A percentile compares a stretch with the other conserved stretches of the same genome.
Evolutionary conservation across 345 rosid species (phyloP).

Genomic region (Rhodamnia rubescens): DNA sequence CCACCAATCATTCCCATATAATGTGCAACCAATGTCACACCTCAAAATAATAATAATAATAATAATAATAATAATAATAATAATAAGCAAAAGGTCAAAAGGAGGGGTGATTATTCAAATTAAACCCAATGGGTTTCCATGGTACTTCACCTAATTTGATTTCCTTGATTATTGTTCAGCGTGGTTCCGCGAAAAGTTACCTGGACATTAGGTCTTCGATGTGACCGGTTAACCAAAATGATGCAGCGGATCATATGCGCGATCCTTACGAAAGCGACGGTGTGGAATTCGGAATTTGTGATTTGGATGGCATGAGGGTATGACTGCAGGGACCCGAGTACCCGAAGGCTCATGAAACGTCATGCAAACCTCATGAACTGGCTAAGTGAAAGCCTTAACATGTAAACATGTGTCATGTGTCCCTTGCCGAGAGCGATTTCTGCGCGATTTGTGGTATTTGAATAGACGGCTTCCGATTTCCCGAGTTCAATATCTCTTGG

Average conservation of each 20-base stretch:
- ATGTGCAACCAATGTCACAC: neutral
- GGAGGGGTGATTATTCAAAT: neutral
- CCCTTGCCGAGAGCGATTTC: too few species aligned
- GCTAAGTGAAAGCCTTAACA: neutral
- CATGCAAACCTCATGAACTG: neutral
- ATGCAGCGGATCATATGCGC: neutral
- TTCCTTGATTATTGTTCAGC: neutral
- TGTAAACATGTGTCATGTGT: neutral
- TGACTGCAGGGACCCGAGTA: neutral
- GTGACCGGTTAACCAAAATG: neutral
- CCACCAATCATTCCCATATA: neutral
- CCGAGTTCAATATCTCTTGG: neutral
- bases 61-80: too few species aligned
- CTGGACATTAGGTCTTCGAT: neutral
- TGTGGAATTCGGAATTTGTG: neutral
- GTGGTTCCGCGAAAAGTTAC: neutral
- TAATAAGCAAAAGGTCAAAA: neutral
- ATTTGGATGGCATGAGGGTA: neutral
- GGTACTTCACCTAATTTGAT: neutral
- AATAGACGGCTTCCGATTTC: neutral
- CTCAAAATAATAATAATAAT: neutral
- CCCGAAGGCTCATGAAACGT: neutral
- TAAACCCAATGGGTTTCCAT: neutral
- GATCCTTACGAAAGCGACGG: neutral
- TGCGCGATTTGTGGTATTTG: neutral